Base-by-base conservation (phyloP, 352 stramenopile species). In the Phytophthora rubi region DNA sequence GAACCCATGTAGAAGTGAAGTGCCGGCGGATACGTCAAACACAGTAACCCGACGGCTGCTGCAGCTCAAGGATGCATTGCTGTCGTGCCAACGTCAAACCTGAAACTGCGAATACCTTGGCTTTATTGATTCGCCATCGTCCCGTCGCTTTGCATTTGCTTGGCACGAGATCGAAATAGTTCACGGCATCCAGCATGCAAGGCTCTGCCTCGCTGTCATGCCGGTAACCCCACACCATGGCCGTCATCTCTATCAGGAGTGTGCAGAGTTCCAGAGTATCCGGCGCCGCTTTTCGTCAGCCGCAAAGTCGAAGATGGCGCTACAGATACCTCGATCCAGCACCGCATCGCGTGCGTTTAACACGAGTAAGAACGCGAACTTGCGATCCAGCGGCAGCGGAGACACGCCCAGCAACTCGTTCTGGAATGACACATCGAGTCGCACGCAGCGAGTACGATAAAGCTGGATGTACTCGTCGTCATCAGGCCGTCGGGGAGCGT, bases 401-500 rank as follows among this genome's bases (percentile, higher is more conserved):
- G 62, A 53, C 21, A 71, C 8, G 0, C 68, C 68, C 13, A 76
- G 15, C 16, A 79, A 33, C 68, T 79, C 72, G 37, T 79, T 79
- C 39, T 76, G 68, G 56, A 79, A 79, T 1, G 54, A 65, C 42
- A 68, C 63, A 55, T 79, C 68, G 9, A 79, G 60, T n/a, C 72
- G 53, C 68, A 76, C 76, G 55, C 72, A 79, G 35, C 72, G 72
- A 6, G 68, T 76, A 28, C 68, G 72, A 49, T 76, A 76, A 4
- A 79, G 63, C 52, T 74, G 72, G 28, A 71, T 65, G 47, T 74
- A 76, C 30, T 76, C 72, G 23, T 79, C 57, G 33, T 78, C 67
- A 58, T 72, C 59, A 30, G 61, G 71, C 5, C 39, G 51, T 21
- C 62, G 47, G 59, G 71, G 32, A 13, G 32, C 32, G 4, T 69